Percentiles rank a stretch among this genome's conserved stretches.
Conservation (phyloP, 139 green algal genomes). For the Asterochloris sp. region DNA sequence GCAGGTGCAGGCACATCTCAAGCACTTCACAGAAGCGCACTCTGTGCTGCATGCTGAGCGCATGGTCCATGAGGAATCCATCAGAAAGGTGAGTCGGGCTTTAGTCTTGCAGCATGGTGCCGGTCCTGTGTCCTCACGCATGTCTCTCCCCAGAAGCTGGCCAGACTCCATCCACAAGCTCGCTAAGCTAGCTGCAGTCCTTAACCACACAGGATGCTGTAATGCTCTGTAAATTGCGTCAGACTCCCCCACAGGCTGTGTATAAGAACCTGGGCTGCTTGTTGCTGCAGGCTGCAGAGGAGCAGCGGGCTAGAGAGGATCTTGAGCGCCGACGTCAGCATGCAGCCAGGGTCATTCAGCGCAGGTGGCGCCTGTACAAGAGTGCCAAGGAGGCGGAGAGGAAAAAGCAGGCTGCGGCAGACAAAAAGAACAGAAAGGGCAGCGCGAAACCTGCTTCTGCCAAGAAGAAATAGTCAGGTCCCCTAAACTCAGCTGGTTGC, state of each 20-base stretch:
- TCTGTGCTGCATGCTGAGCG: background rate
- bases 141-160: too few relatives aligned
- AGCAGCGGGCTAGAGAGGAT: background rate
- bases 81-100: background rate
- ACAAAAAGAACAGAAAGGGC: slow-evolving; percentile 15
- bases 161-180: too few relatives aligned
- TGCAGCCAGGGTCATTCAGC: slow-evolving; percentile 19
- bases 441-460: background rate
- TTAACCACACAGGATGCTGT: too few relatives aligned
- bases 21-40: background rate
- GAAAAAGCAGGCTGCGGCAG: slow-evolving; percentile 12
- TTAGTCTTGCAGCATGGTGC: too few relatives aligned
- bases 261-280: background rate
- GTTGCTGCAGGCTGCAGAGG: slow-evolving; percentile 4
- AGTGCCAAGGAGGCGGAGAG: slow-evolving; percentile 18
- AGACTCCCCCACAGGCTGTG: background rate
- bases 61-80: background rate
- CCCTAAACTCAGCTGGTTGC: background rate
- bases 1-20: slow-evolving; percentile 1
- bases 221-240: too few relatives aligned
- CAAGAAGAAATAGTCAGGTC: slow-evolving; percentile 1
- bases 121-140: too few relatives aligned
- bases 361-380: slow-evolving; percentile 38
- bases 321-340: background rate
- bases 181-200: too few relatives aligned